Conservation (phyloP, 2,329 filamentous ascomycete genomes). For the Colletotrichum sublineola region DNA sequence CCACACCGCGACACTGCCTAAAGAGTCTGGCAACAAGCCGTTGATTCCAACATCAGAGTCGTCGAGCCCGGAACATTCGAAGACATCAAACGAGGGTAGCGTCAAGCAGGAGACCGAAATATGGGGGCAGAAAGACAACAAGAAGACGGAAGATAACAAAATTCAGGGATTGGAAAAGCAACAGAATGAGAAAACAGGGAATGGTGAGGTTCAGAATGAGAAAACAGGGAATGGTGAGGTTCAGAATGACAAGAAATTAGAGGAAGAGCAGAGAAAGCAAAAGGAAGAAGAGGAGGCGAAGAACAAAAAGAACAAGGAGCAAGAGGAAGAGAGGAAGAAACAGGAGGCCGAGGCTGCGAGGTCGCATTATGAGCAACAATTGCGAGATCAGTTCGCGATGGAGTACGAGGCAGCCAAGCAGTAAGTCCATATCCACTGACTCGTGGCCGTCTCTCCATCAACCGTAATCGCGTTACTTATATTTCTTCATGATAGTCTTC, state of each 20-base stretch:
- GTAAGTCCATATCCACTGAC: constrained; percentile 50
- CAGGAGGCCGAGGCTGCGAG: constrained; percentile 17
- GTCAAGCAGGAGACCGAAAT: background rate
- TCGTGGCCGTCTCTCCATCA: background rate
- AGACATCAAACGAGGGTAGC: background rate
- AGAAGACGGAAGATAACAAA: background rate
- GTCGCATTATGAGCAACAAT: constrained; percentile 48
- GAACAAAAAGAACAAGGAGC: background rate
- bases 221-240: background rate
- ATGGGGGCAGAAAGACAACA: background rate
- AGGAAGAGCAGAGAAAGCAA: background rate
- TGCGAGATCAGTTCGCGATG: constrained; percentile 49
- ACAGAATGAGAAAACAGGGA: background rate
- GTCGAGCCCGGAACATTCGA: constrained; percentile 9
- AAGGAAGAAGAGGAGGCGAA: background rate
- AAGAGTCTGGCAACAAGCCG: background rate
- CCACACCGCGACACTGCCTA: constrained; percentile 6
- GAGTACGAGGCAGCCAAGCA: constrained; percentile 55
- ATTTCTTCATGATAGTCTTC: constrained; percentile 50
- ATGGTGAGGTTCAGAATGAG: background rate
- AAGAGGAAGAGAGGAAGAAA: constrained; percentile 15
- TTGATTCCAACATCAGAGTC: background rate
- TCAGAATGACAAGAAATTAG: background rate
- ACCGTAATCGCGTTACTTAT: background rate
- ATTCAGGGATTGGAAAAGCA: background rate